Conservation (phyloP, 164 flowering plant genomes). For the Cinnamomum micranthum region DNA sequence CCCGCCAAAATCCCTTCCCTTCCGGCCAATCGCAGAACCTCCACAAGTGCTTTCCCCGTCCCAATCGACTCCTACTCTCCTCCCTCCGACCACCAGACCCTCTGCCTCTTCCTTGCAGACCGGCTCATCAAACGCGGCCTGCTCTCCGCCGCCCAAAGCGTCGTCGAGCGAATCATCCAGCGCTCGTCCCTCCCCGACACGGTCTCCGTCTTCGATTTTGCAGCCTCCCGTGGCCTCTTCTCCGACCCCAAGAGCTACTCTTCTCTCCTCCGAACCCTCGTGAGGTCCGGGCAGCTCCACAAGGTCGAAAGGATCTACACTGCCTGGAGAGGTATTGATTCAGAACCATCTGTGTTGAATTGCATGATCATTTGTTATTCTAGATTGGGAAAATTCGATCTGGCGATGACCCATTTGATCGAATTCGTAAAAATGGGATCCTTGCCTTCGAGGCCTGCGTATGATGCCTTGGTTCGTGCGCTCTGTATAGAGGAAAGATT, state of each 20-base stretch:
- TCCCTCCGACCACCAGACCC: conserved; percentile 23
- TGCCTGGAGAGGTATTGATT: conserved; percentile 29
- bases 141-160: conserved; percentile 34
- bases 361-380: conserved; percentile 49
- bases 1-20: neutral
- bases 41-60: conserved; percentile 18
- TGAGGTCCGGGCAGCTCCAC: conserved; percentile 24
- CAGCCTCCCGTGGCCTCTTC: conserved; percentile 28
- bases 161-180: conserved; percentile 32
- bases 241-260: conserved; percentile 20
- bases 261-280: conserved; percentile 19
- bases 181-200: conserved; percentile 25
- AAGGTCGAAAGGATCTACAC: conserved; percentile 33
- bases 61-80: conserved; percentile 22
- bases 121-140: conserved; percentile 30
- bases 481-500: conserved; percentile 27
- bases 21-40: neutral
- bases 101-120: conserved; percentile 32
- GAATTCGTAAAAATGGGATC: conserved; percentile 13
- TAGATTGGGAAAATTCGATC: conserved; percentile 41
- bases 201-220: conserved; percentile 28
- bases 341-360: conserved; percentile 28
- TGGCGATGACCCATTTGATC: conserved; percentile 36
- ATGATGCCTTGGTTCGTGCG: conserved; percentile 27
- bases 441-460: conserved; percentile 27